Conservation (phyloP, 768 basidiomycete genomes). For the Agrocybe pediades region DNA sequence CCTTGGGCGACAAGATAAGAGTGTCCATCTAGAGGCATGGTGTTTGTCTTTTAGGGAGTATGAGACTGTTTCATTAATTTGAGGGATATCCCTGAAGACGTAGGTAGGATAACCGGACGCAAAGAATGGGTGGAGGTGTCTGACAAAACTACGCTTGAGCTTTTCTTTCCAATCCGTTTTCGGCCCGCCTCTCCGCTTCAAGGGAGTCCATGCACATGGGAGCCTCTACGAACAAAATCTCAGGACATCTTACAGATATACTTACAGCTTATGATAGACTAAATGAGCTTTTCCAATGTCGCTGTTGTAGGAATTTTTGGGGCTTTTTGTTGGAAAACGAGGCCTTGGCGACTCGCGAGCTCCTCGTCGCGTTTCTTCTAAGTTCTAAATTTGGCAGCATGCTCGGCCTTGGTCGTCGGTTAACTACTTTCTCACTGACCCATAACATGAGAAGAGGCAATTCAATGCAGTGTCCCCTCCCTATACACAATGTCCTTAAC, state of each 20-base stretch:
- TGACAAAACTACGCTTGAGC: neutral
- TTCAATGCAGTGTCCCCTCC: too few relatives aligned
- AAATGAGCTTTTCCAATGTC: neutral
- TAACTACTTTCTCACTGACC: too few relatives aligned
- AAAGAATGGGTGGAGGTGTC: neutral
- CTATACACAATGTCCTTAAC: too few relatives aligned
- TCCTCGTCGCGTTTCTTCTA: too few relatives aligned
- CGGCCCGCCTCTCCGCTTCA: neutral
- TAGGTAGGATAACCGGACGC: neutral
- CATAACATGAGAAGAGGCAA: too few relatives aligned
- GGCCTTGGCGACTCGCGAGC: too few relatives aligned
- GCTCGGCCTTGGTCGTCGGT: too few relatives aligned
- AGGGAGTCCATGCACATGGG: neutral
- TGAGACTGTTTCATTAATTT: neutral
- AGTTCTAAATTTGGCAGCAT: too few relatives aligned
- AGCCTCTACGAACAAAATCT: neutral
- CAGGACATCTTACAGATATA: neutral
- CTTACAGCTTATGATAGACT: neutral
- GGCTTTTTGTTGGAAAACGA: neutral
- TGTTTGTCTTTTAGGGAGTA: neutral
- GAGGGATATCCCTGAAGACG: neutral
- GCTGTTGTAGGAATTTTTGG: neutral
- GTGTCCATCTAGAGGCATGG: conserved; percentile 75
- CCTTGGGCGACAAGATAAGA: conserved; percentile 78
- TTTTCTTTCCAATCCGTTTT: neutral